These are phyloP conservation scores for Yamadazyma jaroonii DNA, from an alignment of 1,139 yeast genomes.

Conservation along the genomic window DNA sequence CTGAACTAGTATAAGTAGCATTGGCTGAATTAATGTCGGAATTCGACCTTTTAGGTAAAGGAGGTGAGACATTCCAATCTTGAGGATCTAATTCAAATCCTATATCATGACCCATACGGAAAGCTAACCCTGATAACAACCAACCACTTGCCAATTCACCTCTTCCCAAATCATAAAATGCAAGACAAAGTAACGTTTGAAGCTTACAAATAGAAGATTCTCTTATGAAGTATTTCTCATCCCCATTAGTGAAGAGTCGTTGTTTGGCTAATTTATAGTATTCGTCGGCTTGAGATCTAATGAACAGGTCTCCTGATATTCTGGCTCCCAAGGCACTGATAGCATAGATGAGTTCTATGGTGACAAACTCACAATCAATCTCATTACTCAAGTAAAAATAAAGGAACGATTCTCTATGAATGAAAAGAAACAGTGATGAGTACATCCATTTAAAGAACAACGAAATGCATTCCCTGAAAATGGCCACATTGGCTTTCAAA, in stretches of 20 bases:
- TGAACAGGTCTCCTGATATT: too few relatives aligned
- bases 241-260: conserved; percentile 1
- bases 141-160: conserved; percentile 13
- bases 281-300: conserved; percentile 4
- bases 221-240: conserved; percentile 8
- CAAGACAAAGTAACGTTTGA: conserved; percentile 12
- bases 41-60: conserved; percentile 2
- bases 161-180: conserved; percentile 13
- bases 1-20: too few relatives aligned
- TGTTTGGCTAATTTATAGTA: conserved; percentile 8
- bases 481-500: too few relatives aligned
- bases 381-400: too few relatives aligned
- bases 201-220: conserved; percentile 11
- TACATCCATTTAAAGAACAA: too few relatives aligned
- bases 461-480: too few relatives aligned
- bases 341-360: too few relatives aligned
- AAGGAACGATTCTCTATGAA: too few relatives aligned
- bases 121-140: conserved; percentile 13
- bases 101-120: conserved; percentile 11
- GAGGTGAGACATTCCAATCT: conserved; percentile 11
- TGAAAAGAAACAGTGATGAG: conserved; percentile 6
- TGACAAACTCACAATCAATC: too few relatives aligned
- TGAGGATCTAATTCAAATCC: conserved; percentile 14
- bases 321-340: too few relatives aligned
- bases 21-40: too few relatives aligned